Percentiles rank a stretch among this genome's conserved stretches.
Conservation (phyloP, 805 yeast genomes). For the Yamadazyma kitorensis region DNA sequence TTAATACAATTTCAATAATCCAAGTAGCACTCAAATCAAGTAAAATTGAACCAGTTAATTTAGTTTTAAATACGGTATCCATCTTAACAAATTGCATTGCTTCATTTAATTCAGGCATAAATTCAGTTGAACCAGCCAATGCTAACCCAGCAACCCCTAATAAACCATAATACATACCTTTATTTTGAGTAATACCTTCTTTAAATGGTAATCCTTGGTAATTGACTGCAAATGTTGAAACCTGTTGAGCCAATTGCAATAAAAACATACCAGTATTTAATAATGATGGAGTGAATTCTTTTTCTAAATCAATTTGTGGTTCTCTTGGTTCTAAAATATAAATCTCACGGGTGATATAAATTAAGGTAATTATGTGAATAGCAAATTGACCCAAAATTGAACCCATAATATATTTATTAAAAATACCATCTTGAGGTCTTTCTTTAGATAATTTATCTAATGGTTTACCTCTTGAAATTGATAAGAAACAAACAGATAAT, state of each 20-base stretch:
- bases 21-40: slow-evolving; percentile 76
- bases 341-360: slow-evolving; percentile 80
- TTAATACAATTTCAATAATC: slow-evolving; percentile 76
- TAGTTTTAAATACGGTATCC: slow-evolving; percentile 67
- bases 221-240: slow-evolving; percentile 95
- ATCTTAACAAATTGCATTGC: slow-evolving; percentile 90
- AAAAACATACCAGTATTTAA: slow-evolving; percentile 95
- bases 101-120: slow-evolving; percentile 90
- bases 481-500: slow-evolving; percentile 89
- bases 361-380: slow-evolving; percentile 77
- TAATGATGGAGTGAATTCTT: slow-evolving; percentile 82
- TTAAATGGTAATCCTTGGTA: slow-evolving; percentile 97
- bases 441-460: slow-evolving; percentile 83
- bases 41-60: slow-evolving; percentile 69
- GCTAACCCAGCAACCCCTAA: slow-evolving; percentile 89
- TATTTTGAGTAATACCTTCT: slow-evolving; percentile 84
- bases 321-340: slow-evolving; percentile 90
- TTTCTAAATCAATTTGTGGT: slow-evolving; percentile 86
- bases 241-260: slow-evolving; percentile 92
- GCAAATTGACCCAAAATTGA: slow-evolving; percentile 96
- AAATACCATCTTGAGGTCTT: slow-evolving; percentile 97
- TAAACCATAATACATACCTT: slow-evolving; percentile 95
- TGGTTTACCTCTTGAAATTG: slow-evolving; percentile 92
- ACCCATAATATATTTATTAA: slow-evolving; percentile 95
- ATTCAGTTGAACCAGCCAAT: slow-evolving; percentile 88